These are phyloP conservation scores for Ilyonectria sp. DNA, from an alignment of 2,329 filamentous ascomycete species.

Conservation along the genomic window DNA sequence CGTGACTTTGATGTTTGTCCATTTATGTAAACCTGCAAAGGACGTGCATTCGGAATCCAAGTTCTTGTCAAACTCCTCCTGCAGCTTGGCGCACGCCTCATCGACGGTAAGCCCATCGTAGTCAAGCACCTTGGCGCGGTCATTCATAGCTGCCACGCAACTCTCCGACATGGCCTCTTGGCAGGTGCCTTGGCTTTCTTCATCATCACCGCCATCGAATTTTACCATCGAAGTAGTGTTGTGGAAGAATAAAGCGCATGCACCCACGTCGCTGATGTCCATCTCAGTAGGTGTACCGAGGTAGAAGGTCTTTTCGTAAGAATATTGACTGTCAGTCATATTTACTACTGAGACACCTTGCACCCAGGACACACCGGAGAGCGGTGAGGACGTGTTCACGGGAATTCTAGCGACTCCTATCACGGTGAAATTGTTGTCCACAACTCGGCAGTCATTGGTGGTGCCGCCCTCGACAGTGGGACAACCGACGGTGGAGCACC, in stretches of 20 bases:
- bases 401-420: background rate
- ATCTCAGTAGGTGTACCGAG: background rate
- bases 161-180: background rate
- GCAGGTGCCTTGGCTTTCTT: background rate
- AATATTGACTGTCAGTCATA: background rate
- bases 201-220: background rate
- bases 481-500: background rate
- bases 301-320: background rate
- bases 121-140: background rate
- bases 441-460: background rate
- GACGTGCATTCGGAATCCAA: background rate
- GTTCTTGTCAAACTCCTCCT: background rate
- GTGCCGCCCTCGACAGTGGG: background rate
- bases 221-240: background rate
- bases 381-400: background rate
- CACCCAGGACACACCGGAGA: background rate
- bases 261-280: background rate
- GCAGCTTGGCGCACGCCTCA: background rate
- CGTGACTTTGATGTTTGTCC: background rate
- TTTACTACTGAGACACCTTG: background rate
- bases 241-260: conserved; percentile 1
- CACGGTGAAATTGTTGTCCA: background rate
- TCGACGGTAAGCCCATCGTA: background rate
- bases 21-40: background rate
- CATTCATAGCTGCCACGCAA: background rate